Conservation (phyloP, 345 rosid genomes). For the Corchorus olitorius region DNA sequence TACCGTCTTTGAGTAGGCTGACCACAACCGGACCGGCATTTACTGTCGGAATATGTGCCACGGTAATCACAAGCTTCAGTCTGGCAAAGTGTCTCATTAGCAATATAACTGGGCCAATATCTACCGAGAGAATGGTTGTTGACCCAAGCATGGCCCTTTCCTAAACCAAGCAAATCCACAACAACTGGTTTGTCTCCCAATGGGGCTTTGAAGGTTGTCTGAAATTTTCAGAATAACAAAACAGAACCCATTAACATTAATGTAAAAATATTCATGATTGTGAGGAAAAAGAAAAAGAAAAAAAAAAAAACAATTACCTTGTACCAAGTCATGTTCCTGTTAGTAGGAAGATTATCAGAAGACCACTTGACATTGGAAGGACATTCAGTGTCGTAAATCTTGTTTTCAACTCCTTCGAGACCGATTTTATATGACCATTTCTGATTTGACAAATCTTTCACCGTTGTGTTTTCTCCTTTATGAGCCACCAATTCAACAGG, state of each 20-base stretch:
- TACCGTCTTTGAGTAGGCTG: slow-evolving; percentile 46
- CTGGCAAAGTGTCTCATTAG: slow-evolving; percentile 26
- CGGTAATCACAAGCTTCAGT: slow-evolving; percentile 30
- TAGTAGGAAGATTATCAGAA: slow-evolving; percentile 17
- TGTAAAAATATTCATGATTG: too few relatives aligned
- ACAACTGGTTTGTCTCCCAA: slow-evolving; percentile 35
- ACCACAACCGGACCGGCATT: slow-evolving; percentile 33
- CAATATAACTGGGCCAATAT: slow-evolving; percentile 30
- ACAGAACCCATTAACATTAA: background rate
- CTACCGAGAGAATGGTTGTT: slow-evolving; percentile 36
- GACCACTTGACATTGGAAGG: slow-evolving; percentile 20
- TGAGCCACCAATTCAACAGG: slow-evolving; percentile 36
- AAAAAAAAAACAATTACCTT: slow-evolving; percentile 33
- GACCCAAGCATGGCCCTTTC: slow-evolving; percentile 51
- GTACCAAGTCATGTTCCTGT: slow-evolving; percentile 45
- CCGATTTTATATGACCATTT: slow-evolving; percentile 49
- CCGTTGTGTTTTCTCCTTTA: background rate
- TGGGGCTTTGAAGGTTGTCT: slow-evolving; percentile 42
- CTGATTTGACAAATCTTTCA: slow-evolving; percentile 25
- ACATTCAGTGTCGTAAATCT: background rate
- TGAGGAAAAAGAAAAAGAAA: too few relatives aligned
- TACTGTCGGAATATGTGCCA: slow-evolving; percentile 18
- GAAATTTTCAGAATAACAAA: background rate
- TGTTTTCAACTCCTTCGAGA: slow-evolving; percentile 32
- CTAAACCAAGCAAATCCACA: slow-evolving; percentile 43